These are phyloP conservation scores for Rubia peregrina DNA, from an alignment of 305 asterid species.

Conservation along the genomic window DNA sequence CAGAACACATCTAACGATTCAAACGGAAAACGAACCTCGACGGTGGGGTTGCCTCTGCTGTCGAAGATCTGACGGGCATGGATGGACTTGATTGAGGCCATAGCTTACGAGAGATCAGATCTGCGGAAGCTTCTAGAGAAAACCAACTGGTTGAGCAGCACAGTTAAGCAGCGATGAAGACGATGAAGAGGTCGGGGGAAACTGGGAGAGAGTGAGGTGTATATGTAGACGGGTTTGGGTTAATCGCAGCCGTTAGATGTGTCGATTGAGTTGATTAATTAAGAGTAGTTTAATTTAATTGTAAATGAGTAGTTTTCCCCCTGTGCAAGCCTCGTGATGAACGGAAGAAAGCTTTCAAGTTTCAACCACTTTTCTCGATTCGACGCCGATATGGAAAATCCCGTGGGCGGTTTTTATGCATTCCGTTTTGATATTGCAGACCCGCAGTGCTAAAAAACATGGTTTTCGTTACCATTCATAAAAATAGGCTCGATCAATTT, in stretches of 20 bases:
- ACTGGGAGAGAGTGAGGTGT: neutral
- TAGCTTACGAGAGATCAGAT: neutral
- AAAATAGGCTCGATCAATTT: too few species aligned
- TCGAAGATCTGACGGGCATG: constrained; percentile 93
- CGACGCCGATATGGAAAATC: neutral
- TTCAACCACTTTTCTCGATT: neutral
- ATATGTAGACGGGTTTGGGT: neutral
- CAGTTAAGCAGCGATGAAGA: neutral
- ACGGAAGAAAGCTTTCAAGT: constrained; percentile 9
- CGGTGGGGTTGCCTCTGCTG: constrained; percentile 93
- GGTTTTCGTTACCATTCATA: neutral
- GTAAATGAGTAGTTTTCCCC: neutral
- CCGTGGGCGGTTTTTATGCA: constrained; percentile 9
- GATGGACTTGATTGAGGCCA: constrained; percentile 39
- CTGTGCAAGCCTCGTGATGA: neutral
- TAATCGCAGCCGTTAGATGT: constrained; percentile 8
- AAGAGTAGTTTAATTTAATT: constrained; percentile 7
- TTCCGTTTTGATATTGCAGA: neutral
- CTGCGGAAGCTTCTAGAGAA: neutral
- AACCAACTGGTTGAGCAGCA: neutral
- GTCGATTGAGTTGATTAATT: neutral
- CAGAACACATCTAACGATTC: constrained; percentile 2
- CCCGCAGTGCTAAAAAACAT: neutral
- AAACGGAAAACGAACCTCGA: constrained; percentile 48
- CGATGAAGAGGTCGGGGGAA: neutral